Evolutionary conservation across 2,329 filamentous ascomycete genomes (phyloP), one percentile per base, ranked within the genome.

Genomic region (Sporothrix sp.): DNA sequence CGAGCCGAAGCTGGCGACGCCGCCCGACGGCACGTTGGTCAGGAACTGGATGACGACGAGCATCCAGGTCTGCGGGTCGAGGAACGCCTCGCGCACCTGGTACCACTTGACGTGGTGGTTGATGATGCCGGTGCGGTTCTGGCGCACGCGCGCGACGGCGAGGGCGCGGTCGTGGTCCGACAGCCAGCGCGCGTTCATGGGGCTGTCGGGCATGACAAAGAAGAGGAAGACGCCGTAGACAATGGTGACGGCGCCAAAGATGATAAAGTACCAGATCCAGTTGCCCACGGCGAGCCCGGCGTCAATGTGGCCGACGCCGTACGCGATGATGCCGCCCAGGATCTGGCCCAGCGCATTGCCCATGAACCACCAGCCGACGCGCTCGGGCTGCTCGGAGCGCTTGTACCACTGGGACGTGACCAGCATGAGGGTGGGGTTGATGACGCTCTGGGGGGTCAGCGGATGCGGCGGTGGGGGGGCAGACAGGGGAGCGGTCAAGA

Each of bases 1-100:
- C 0, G 71, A 74, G 4, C 71, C 71, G 48, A 77, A 78, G 4
- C 54, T 61, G 51, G 20, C 45, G 3, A 52, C 43, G 38, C 43
- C 47, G 39, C 50, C 53, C 13, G 44, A 27, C 5, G 50, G 42
- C 3, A 52, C 30, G 42, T 47, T 45, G 43, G 28, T 36, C 16
- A 44, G 33, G 14, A 55, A 36, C 8, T 36, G 13, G 25, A 42
- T 46, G 9, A 37, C 16, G 2, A 48, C 43, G 2, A 55, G 35
- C 6, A 44, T 21, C 58, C 62, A 67, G 2, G 59, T 59, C 46
- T 66, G 63, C 2, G 59, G 58, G 50, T 68, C 65, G 7, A 53
- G 53, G 5, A 67, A 49, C 0, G 62, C 61, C 53, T 68, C 65
- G 7, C 57, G 39, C 30, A 64, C 59, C 52, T 68, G 65, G n/a